Conservation (phyloP, 2,329 filamentous ascomycete species). For the Talaromyces sp. region DNA sequence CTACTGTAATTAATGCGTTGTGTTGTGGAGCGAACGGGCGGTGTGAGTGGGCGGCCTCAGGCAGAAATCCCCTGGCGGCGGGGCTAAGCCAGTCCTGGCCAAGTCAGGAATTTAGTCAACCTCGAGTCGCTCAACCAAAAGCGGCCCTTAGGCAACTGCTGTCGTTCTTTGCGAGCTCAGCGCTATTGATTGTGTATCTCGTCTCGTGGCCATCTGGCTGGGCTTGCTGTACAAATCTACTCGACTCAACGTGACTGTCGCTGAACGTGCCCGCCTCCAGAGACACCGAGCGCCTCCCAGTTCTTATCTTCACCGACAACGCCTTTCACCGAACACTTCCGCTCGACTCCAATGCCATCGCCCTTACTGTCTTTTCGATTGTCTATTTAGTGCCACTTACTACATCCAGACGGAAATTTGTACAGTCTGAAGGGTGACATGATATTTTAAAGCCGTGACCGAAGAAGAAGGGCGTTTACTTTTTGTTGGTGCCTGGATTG, state of each 20-base stretch:
- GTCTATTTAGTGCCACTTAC: not conserved
- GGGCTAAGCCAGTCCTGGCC: not conserved
- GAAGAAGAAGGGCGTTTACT: not conserved
- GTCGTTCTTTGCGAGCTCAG: not conserved
- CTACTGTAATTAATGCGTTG: no score
- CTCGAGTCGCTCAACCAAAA: conserved; percentile 1
- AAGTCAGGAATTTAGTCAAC: not conserved
- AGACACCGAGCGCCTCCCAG: not conserved
- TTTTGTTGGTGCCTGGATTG: not conserved
- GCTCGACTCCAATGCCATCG: not conserved
- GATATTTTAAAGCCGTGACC: not conserved
- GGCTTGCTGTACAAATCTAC: not conserved
- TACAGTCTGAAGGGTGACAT: not conserved
- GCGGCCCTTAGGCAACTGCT: not conserved
- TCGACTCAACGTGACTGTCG: not conserved
- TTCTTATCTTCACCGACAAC: not conserved
- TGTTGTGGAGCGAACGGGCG: not conserved
- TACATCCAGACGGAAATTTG: not conserved
- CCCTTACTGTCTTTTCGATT: not conserved
- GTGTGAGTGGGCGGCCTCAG: not conserved
- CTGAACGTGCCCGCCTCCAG: not conserved
- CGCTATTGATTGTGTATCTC: not conserved
- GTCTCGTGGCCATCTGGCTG: not conserved
- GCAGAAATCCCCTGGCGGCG: not conserved
- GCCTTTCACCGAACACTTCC: not conserved